A percentile compares a stretch with the other conserved stretches of the same genome.
Conservation (phyloP, 352 stramenopile genomes). For the Phytophthora brassicae region DNA sequence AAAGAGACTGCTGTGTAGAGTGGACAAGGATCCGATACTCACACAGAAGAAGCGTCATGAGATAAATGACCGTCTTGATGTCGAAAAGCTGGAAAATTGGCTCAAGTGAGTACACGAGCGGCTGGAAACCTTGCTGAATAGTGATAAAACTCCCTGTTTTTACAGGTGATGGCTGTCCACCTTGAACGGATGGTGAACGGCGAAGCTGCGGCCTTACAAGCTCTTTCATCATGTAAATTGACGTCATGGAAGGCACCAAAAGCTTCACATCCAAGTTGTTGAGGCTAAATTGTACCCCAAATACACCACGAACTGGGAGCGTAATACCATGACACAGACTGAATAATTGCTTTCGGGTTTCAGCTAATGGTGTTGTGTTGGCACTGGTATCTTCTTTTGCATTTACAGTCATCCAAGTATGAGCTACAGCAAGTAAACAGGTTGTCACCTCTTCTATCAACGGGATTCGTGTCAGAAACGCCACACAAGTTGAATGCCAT, state of each 20-base stretch:
- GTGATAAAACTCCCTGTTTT: conserved; percentile 53
- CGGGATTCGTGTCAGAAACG: conserved; percentile 71
- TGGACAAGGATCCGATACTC: conserved; percentile 84
- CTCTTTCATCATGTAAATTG: conserved; percentile 50
- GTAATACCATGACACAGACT: conserved; percentile 59
- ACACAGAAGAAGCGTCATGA: conserved; percentile 68
- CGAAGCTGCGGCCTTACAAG: conserved; percentile 16
- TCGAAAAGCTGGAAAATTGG: conserved; percentile 77
- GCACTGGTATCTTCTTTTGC: background rate
- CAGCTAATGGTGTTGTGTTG: conserved; percentile 3
- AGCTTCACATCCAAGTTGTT: conserved; percentile 38
- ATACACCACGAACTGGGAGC: conserved; percentile 63
- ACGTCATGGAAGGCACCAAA: conserved; percentile 53
- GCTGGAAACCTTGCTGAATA: conserved; percentile 59
- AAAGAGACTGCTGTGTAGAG: conserved; percentile 69
- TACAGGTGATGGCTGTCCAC: conserved; percentile 38
- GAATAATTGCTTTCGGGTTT: conserved; percentile 41
- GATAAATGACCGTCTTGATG: conserved; percentile 69
- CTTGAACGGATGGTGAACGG: conserved; percentile 15
- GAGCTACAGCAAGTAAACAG: conserved; percentile 59
- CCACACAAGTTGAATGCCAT: conserved; percentile 73
- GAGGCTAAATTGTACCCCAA: conserved; percentile 63
- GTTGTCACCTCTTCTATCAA: conserved; percentile 53
- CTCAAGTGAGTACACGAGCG: conserved; percentile 67
- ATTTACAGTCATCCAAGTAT: conserved; percentile 46